These are phyloP conservation scores for Cladosporium sp. DNA, from an alignment of 2,329 filamentous ascomycete species.

Conservation along the genomic window DNA sequence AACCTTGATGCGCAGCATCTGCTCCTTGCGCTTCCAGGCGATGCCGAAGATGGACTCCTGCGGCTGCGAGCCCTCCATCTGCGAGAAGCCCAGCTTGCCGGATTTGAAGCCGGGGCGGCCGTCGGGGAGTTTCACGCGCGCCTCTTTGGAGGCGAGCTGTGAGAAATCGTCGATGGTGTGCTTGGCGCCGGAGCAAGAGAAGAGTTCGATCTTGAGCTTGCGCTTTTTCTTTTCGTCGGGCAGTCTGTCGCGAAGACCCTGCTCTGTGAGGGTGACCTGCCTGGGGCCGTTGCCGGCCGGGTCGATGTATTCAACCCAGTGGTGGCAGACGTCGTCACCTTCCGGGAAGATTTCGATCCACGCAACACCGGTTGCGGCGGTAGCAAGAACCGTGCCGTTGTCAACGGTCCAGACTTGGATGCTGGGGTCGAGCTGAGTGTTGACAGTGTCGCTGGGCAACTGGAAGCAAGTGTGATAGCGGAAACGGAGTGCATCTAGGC, in stretches of 20 bases:
- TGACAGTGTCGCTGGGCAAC: conserved; percentile 65
- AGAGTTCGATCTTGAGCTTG: conserved; percentile 62
- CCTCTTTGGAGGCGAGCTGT: conserved; percentile 61
- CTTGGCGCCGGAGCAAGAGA: conserved; percentile 67
- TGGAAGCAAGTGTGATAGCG: conserved; percentile 85
- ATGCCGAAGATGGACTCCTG: conserved; percentile 66
- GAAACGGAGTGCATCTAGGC: conserved; percentile 82
- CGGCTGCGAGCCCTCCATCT: conserved; percentile 62
- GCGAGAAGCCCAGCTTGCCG: conserved; percentile 64
- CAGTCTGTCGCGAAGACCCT: conserved; percentile 63
- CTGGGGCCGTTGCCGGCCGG: conserved; percentile 56
- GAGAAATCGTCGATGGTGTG: conserved; percentile 73
- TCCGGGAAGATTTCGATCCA: conserved; percentile 78
- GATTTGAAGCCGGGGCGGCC: conserved; percentile 70
- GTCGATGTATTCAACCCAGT: conserved; percentile 73
- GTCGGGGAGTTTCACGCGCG: conserved; percentile 67
- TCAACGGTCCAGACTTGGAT: conserved; percentile 84
- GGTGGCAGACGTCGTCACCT: conserved; percentile 71
- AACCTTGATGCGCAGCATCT: conserved; percentile 67
- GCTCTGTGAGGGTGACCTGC: conserved; percentile 68
- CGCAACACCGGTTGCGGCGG: conserved; percentile 73
- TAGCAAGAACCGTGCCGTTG: conserved; percentile 66
- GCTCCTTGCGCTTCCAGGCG: conserved; percentile 59
- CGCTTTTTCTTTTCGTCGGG: conserved; percentile 68
- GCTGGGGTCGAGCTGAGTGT: conserved; percentile 57